phyloP scores from a whole-genome alignment of 805 yeast species.

The Saccharomycopsis sp. region DNA sequence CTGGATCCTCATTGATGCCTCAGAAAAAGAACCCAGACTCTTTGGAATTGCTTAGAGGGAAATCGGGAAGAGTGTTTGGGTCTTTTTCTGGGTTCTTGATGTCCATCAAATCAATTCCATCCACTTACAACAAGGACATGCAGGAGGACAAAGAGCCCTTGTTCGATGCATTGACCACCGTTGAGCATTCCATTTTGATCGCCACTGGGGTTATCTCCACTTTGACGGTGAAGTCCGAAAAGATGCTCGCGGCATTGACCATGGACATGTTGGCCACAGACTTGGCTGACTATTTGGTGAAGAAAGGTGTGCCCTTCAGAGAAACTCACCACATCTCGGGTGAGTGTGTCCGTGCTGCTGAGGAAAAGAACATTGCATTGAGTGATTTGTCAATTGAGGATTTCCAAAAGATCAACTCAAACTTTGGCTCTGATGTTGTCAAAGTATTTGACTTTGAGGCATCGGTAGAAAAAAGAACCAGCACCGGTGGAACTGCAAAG shows the following conservation, averaged over 20 bases:
- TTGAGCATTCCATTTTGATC: constrained; percentile 86
- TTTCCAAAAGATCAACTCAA: constrained; percentile 65
- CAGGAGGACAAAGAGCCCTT: constrained; percentile 99
- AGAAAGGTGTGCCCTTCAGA: constrained; percentile 98
- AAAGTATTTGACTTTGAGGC: constrained; percentile 86
- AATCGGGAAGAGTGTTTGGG: constrained; percentile 96
- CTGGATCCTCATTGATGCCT: constrained; percentile 98
- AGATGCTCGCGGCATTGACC: constrained; percentile 82
- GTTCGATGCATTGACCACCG: constrained; percentile 82
- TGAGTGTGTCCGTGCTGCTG: constrained; percentile 90
- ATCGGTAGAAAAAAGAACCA: constrained; percentile 93
- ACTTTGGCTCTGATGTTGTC: constrained; percentile 75
- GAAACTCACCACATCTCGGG: constrained; percentile 99
- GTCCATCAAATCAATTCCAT: constrained; percentile 95
- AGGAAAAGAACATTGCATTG: constrained; percentile 62
- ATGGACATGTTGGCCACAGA: constrained; percentile 99
- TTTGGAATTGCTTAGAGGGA: constrained; percentile 89
- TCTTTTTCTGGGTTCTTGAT: constrained; percentile 90
- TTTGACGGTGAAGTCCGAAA: constrained; percentile 56
- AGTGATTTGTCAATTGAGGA: constrained; percentile 74
- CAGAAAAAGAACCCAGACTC: constrained; percentile 98
- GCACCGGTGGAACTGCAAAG: constrained; percentile 96
- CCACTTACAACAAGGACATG: constrained; percentile 95
- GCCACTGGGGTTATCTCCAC: constrained; percentile 97
- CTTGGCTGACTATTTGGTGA: constrained; percentile 92